Conservation (phyloP, 2,329 filamentous ascomycete genomes). For the Neoscytalidium dimidiatum region DNA sequence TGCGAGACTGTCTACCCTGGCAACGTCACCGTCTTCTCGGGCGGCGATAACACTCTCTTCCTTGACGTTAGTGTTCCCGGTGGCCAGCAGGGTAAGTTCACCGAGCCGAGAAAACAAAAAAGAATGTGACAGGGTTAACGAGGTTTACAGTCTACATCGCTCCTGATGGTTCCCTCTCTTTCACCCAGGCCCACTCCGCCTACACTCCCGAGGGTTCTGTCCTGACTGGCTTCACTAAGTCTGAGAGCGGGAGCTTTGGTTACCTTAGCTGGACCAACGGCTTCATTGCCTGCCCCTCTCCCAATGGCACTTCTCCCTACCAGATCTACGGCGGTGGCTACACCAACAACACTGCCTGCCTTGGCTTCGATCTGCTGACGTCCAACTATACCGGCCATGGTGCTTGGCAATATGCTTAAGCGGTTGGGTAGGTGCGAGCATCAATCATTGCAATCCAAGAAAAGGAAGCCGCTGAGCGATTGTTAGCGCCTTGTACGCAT, state of each 20-base stretch:
- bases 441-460: too few species aligned
- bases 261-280: constrained; percentile 32
- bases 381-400: constrained; percentile 27
- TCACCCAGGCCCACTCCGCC: constrained; percentile 58
- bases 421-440: neutral
- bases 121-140: constrained; percentile 8
- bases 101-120: too few species aligned
- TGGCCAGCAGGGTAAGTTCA: constrained; percentile 52
- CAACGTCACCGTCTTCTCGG: constrained; percentile 49
- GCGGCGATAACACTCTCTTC: constrained; percentile 31
- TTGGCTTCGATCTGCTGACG: constrained; percentile 39
- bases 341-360: constrained; percentile 27
- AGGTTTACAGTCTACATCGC: constrained; percentile 53
- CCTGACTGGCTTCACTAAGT: constrained; percentile 51
- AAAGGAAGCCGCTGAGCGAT: neutral
- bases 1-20: constrained; percentile 45
- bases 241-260: constrained; percentile 29
- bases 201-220: constrained; percentile 54
- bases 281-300: constrained; percentile 36
- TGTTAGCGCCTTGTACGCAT: neutral
- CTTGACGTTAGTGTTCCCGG: constrained; percentile 60
- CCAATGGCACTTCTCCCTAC: constrained; percentile 31
- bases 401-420: constrained; percentile 37
- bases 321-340: constrained; percentile 35
- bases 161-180: constrained; percentile 56